These are phyloP conservation scores for Passalora sequoiae DNA, from an alignment of 2,329 filamentous ascomycete genomes.

Conservation along the genomic window DNA sequence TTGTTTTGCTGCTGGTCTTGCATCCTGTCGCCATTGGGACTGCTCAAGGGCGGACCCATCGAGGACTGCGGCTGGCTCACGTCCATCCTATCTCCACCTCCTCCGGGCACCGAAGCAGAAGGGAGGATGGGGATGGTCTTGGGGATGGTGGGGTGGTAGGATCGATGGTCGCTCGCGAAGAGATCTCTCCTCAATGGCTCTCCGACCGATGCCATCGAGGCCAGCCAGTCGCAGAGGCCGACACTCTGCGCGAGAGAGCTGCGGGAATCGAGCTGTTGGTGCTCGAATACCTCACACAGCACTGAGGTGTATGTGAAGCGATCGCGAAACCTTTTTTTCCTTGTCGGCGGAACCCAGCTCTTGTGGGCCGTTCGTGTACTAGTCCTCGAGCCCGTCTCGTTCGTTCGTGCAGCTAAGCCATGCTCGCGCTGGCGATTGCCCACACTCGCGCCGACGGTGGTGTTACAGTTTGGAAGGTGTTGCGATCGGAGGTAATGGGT, in stretches of 20 bases:
- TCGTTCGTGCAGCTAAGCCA: conserved; percentile 4
- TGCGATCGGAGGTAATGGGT: too few relatives aligned
- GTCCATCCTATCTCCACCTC: conserved; percentile 29
- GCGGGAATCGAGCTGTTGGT: background rate
- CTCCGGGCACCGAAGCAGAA: conserved; percentile 21
- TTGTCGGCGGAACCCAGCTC: conserved; percentile 6
- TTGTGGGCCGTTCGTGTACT: conserved; percentile 2
- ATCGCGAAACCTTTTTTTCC: conserved; percentile 6
- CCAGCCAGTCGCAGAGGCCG: background rate
- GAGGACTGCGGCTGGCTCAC: conserved; percentile 19
- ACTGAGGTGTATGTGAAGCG: background rate
- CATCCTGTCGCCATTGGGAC: conserved; percentile 26
- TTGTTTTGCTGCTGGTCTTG: conserved; percentile 21
- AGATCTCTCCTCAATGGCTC: conserved; percentile 36
- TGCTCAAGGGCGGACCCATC: conserved; percentile 30
- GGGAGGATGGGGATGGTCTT: conserved; percentile 31
- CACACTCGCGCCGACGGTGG: background rate
- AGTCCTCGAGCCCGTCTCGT: conserved; percentile 6
- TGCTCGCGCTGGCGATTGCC: background rate
- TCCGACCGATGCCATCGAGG: conserved; percentile 42
- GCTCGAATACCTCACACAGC: background rate
- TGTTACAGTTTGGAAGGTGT: background rate
- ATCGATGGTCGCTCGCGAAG: conserved; percentile 25
- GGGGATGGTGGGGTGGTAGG: conserved; percentile 19
- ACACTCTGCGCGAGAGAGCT: background rate